phyloP scores from a whole-genome alignment of 2,329 filamentous ascomycete species.

The Aureobasidium namibiae region DNA sequence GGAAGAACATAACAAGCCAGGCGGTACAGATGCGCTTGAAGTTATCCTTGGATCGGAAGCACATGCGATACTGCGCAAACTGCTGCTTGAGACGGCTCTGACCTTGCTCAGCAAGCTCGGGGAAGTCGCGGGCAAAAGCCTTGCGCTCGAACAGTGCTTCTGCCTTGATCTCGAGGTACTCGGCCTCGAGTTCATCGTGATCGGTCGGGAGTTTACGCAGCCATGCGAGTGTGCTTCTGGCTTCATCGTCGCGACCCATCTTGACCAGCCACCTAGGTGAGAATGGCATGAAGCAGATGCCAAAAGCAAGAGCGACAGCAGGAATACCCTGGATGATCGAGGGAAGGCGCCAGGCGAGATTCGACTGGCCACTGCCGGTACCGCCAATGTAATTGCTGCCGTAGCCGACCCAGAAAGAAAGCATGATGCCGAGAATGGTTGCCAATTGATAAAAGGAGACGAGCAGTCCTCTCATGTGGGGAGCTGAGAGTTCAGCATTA shows the following conservation, averaged over 20 bases:
- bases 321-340: constrained; percentile 63
- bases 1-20: constrained; percentile 36
- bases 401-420: constrained; percentile 39
- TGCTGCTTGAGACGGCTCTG: constrained; percentile 44
- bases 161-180: constrained; percentile 77
- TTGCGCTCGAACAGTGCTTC: constrained; percentile 71
- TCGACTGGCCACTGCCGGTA: constrained; percentile 43
- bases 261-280: constrained; percentile 68
- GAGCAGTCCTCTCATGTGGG: constrained; percentile 58
- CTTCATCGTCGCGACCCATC: constrained; percentile 61
- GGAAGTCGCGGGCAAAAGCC: constrained; percentile 49
- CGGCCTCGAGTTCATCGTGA: constrained; percentile 62
- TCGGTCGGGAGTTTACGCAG: constrained; percentile 55
- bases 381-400: constrained; percentile 42
- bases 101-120: constrained; percentile 49
- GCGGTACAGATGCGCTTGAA: constrained; percentile 58
- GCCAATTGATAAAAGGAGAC: constrained; percentile 59
- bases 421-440: constrained; percentile 48
- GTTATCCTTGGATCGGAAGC: constrained; percentile 53
- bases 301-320: constrained; percentile 55
- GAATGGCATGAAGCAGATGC: constrained; percentile 75
- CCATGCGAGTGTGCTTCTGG: constrained; percentile 51
- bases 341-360: constrained; percentile 60
- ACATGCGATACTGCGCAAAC: constrained; percentile 42
- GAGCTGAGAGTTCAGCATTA: constrained; percentile 43